Conservation (phyloP, 2,329 filamentous ascomycete genomes). For the Hymenoscyphus repandus region DNA sequence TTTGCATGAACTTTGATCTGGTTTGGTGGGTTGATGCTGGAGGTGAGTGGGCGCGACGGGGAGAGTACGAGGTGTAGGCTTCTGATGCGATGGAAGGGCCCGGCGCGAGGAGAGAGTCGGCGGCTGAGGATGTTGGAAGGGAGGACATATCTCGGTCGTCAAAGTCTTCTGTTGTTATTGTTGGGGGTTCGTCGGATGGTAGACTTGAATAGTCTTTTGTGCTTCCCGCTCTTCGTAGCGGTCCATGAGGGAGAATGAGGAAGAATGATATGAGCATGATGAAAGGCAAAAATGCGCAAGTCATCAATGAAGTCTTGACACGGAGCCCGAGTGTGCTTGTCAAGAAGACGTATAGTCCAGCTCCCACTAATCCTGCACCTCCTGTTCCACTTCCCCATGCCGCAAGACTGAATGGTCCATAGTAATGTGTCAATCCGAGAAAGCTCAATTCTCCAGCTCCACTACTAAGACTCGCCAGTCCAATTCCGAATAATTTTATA, state of each 20-base stretch:
- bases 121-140: conserved; percentile 36
- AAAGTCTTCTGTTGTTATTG: conserved; percentile 19
- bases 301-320: conserved; percentile 68
- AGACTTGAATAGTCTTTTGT: conserved; percentile 51
- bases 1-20: conserved; percentile 35
- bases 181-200: conserved; percentile 36
- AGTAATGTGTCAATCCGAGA: conserved; percentile 86
- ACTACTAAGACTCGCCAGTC: conserved; percentile 77
- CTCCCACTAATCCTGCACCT: conserved; percentile 79
- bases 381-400: conserved; percentile 92
- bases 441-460: conserved; percentile 90
- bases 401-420: conserved; percentile 79
- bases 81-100: conserved; percentile 37
- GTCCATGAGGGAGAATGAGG: conserved; percentile 64
- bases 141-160: conserved; percentile 34
- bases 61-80: conserved; percentile 34
- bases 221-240: conserved; percentile 45
- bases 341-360: conserved; percentile 79
- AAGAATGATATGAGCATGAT: conserved; percentile 89
- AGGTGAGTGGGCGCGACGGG: conserved; percentile 9
- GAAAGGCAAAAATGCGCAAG: conserved; percentile 71
- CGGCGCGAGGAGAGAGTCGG: conserved; percentile 45
- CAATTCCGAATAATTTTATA: conserved; percentile 75
- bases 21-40: conserved; percentile 1
- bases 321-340: conserved; percentile 75